These are phyloP conservation scores for Podospora pseudopauciseta DNA, from an alignment of 495 filamentous ascomycete genomes.

Conservation along the genomic window DNA sequence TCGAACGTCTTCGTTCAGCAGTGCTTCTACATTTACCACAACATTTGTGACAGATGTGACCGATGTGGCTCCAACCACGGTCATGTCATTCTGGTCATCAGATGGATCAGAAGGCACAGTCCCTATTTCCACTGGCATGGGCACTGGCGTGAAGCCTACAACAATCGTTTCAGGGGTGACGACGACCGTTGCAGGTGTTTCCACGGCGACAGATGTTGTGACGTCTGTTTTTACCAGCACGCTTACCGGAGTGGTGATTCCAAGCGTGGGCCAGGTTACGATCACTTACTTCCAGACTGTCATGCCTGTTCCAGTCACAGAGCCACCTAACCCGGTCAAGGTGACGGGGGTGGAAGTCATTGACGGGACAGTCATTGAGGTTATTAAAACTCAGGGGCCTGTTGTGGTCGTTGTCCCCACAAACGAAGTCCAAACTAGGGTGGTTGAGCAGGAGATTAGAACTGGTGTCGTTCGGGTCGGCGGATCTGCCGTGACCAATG, in stretches of 20 bases:
- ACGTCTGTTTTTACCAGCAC: constrained; percentile 16
- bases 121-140: constrained; percentile 3
- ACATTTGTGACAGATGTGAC: constrained; percentile 12
- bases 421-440: constrained; percentile 19
- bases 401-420: constrained; percentile 19
- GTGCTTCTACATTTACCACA: constrained; percentile 3
- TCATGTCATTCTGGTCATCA: constrained; percentile 8
- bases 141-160: neutral
- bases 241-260: constrained; percentile 21
- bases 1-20: constrained; percentile 6
- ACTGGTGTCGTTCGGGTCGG: constrained; percentile 21
- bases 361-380: constrained; percentile 9
- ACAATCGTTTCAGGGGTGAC: constrained; percentile 10
- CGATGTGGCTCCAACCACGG: neutral
- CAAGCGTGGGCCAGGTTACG: constrained; percentile 24
- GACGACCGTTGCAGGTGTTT: neutral
- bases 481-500: constrained; percentile 21
- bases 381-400: constrained; percentile 23
- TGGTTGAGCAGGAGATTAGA: constrained; percentile 15
- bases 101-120: constrained; percentile 6
- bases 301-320: constrained; percentile 6
- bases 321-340: constrained; percentile 10
- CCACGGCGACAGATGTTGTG: constrained; percentile 6
- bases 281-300: constrained; percentile 30
- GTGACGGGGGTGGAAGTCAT: constrained; percentile 17